These are phyloP conservation scores for Lactarius deliciosus DNA, from an alignment of 768 basidiomycete species.

Conservation along the genomic window DNA sequence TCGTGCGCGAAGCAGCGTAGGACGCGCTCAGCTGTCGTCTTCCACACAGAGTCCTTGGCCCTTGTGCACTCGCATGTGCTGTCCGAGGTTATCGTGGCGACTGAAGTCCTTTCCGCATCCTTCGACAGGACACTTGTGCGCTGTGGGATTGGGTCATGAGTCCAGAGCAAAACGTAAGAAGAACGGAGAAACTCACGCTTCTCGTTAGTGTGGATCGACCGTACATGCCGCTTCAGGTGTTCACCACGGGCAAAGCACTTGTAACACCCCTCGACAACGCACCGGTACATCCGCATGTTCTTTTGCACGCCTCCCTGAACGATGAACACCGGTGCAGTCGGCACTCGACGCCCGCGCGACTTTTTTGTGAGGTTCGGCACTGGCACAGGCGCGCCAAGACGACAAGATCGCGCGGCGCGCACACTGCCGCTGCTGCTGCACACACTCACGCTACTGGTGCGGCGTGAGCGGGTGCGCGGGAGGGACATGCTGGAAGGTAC, in stretches of 20 bases:
- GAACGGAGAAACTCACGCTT: constrained; percentile 63
- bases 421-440: constrained; percentile 23
- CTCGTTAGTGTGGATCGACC: constrained; percentile 89
- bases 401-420: constrained; percentile 32
- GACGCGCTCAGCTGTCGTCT: constrained; percentile 20
- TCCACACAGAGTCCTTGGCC: constrained; percentile 28
- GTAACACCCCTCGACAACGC: constrained; percentile 78
- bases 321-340: constrained; percentile 44
- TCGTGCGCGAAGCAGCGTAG: neutral
- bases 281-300: constrained; percentile 52
- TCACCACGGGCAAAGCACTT: constrained; percentile 88
- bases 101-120: constrained; percentile 84
- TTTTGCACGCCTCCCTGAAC: constrained; percentile 34
- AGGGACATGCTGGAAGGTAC: constrained; percentile 7
- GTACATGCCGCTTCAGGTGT: constrained; percentile 85
- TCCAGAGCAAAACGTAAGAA: constrained; percentile 10
- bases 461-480: constrained; percentile 24
- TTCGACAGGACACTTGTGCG: constrained; percentile 77
- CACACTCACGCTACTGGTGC: constrained; percentile 26
- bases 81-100: constrained; percentile 83
- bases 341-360: constrained; percentile 74
- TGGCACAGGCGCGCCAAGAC: constrained; percentile 59
- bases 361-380: constrained; percentile 80
- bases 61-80: constrained; percentile 83
- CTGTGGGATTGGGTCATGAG: constrained; percentile 41